Base-by-base conservation (phyloP, 2,329 filamentous ascomycete species). In the Cladosporium halotolerans region DNA sequence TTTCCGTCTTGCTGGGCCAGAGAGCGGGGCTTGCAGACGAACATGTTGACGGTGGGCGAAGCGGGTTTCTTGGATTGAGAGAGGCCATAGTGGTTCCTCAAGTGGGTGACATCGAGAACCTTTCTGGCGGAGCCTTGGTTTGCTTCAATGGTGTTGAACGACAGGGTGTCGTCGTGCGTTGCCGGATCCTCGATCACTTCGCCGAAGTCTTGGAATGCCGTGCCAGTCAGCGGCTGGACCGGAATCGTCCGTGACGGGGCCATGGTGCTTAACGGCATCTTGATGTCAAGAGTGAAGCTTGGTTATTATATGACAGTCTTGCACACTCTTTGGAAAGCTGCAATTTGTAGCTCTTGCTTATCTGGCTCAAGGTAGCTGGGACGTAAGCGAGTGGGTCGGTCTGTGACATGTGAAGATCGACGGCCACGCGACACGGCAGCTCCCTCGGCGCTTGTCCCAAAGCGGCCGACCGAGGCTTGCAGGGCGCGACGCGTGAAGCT, bases 101-200 rank as follows among this genome's bases (percentile, higher is more conserved):
- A 78, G 41, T 79, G 77, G n/a, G 89, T 88, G 57, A 95, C 83
- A 65, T 88, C 80, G 57, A 85, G 79, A 71, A 93, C 95, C 70
- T 95, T 95, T 65, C 92, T 82, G 13, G 93, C 92, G 18, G 84
- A 85, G 64, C 88, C 88, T 74, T 97, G 91, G 75, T 97, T 97
- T 43, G 81, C 81, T 44, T 84, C 81, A 34, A 58, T 43, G 14
- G 57, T 42, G 65, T 65, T 61, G 68, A 60, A 47, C 81, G 77
- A 58, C n/a, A 61, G 57, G 33, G 49, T 44, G 28, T 51, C 55
- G 79, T 71, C 58, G 67, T 68, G 59, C 83, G 67, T 64, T 76
- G 70, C 41, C 80, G 78, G 56, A 66, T 92, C 89, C 66, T 83
- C 75, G 61, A 96, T 80, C 44, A 93, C 89, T 52, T 87, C 85